These are phyloP conservation scores for Scheffersomyces lignosus DNA, from an alignment of 805 yeast species.

Conservation along the genomic window DNA sequence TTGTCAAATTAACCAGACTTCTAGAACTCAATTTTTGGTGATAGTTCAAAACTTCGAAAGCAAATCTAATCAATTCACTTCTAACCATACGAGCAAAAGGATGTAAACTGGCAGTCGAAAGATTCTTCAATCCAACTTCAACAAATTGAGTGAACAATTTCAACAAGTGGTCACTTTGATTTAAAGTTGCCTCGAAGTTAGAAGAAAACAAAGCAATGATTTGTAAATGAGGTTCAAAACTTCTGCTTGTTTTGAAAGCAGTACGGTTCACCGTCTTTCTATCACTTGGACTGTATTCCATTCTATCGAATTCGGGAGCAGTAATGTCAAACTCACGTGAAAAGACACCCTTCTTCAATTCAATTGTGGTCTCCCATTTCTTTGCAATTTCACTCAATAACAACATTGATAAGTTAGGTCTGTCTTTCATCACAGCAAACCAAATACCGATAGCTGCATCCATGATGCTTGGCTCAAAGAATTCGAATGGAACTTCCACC, in stretches of 20 bases:
- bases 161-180: conserved; percentile 68
- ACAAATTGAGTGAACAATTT: conserved; percentile 66
- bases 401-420: conserved; percentile 55
- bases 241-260: conserved; percentile 48
- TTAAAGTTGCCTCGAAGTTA: conserved; percentile 75
- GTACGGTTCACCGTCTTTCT: conserved; percentile 54
- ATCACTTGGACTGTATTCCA: conserved; percentile 91
- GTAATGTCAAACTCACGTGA: conserved; percentile 53
- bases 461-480: conserved; percentile 60
- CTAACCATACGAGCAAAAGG: conserved; percentile 77
- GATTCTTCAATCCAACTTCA: conserved; percentile 52
- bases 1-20: conserved; percentile 45
- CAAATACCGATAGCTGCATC: conserved; percentile 72
- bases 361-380: conserved; percentile 68
- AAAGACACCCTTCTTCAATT: conserved; percentile 62
- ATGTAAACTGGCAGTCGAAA: conserved; percentile 68
- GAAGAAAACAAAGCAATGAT: conserved; percentile 70
- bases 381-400: conserved; percentile 67
- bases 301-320: conserved; percentile 62
- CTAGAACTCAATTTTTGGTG: conserved; percentile 53
- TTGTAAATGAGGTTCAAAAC: conserved; percentile 65
- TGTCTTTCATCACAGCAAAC: conserved; percentile 73
- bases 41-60: conserved; percentile 60
- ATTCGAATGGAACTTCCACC: conserved; percentile 69
- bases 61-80: conserved; percentile 69